phyloP scores from a whole-genome alignment of 768 basidiomycete genomes.

The Suillus ampliporus region DNA sequence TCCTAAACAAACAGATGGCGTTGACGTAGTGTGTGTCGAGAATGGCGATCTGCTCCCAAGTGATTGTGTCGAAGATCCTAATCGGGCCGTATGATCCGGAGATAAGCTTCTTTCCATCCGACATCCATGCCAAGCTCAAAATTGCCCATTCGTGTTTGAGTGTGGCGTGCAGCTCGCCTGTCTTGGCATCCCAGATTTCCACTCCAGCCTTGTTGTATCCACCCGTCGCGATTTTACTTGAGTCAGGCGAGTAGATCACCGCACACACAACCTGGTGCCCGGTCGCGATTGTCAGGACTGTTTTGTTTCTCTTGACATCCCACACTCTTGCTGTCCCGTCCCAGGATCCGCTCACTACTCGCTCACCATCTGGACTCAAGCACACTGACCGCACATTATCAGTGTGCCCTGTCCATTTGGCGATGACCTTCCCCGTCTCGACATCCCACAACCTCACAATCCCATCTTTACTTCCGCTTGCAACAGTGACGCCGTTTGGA shows the following conservation, averaged over 20 bases:
- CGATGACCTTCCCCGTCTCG: background rate
- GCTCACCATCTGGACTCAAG: background rate
- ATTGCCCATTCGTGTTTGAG: background rate
- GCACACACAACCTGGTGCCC: background rate
- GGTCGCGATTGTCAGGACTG: background rate
- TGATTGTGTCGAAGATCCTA: background rate
- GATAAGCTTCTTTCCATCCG: background rate
- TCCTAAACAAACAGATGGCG: background rate
- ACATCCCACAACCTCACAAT: background rate
- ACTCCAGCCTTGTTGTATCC: background rate
- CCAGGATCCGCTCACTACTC: background rate
- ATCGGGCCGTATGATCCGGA: background rate
- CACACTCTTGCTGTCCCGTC: background rate
- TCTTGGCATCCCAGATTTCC: background rate
- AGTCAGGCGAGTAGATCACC: background rate
- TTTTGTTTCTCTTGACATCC: background rate
- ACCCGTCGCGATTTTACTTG: background rate
- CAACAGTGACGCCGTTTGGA: background rate
- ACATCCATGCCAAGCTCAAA: background rate
- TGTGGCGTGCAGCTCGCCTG: background rate
- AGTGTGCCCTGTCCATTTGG: background rate
- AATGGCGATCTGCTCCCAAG: background rate
- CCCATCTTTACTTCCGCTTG: background rate
- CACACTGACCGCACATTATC: background rate
- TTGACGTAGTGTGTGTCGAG: background rate